Evolutionary conservation across 2,329 filamentous ascomycete genomes (phyloP).

Genomic region (Pyrenochaeta sp.): DNA sequence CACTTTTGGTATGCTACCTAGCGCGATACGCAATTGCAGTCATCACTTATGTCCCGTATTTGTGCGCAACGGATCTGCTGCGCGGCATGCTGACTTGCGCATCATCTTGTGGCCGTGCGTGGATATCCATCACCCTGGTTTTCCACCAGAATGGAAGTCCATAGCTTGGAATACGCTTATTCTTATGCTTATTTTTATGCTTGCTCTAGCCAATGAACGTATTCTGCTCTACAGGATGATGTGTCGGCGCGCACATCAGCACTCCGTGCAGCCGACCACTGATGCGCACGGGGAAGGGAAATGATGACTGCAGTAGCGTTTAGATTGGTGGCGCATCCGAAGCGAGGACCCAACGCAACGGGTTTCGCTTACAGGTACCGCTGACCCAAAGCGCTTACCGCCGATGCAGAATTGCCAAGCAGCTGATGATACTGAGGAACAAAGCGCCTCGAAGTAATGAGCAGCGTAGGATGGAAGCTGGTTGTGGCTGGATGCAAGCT

Average conservation of each 20-base stretch:
- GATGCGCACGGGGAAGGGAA: too few species aligned
- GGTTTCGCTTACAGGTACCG: not conserved
- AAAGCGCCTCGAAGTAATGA: not conserved
- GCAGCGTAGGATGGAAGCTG: not conserved
- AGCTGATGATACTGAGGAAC: slow-evolving; percentile 1
- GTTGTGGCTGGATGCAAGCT: not conserved
- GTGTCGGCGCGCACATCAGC: too few species aligned
- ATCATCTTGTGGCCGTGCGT: not conserved
- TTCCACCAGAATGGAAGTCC: too few species aligned
- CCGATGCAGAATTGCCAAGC: not conserved
- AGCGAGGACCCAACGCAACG: not conserved
- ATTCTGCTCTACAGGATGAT: not conserved
- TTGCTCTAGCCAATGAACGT: not conserved
- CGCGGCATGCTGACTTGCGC: not conserved
- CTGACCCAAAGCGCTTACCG: not conserved
- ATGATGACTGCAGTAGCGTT: not conserved
- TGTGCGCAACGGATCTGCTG: not conserved
- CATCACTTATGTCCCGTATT: not conserved
- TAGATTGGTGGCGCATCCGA: not conserved
- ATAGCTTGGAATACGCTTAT: not conserved
- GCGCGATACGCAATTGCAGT: not conserved
- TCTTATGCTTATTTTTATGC: not conserved
- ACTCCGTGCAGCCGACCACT: too few species aligned
- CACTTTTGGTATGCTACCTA: not conserved
- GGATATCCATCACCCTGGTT: not conserved